Evolutionary conservation across 495 filamentous ascomycete genomes (phyloP).

Genomic region (Glutinoglossum americanum): DNA sequence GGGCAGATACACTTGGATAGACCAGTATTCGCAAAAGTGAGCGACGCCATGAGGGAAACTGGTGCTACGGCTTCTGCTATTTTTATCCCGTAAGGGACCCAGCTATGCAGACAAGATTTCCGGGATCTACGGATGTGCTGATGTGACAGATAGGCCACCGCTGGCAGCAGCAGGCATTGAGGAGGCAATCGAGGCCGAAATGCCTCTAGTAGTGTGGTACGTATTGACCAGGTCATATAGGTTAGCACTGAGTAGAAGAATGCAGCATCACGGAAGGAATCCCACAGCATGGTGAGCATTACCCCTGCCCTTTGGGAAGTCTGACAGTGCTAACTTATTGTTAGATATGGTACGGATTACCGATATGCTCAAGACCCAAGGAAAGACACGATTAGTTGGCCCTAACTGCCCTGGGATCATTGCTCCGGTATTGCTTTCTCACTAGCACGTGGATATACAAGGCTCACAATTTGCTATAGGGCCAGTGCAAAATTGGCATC

Average conservation of each 20-base stretch:
- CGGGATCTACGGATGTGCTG: neutral
- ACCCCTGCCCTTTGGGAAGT: conserved; percentile 13
- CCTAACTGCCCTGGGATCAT: conserved; percentile 99
- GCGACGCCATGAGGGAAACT: conserved; percentile 75
- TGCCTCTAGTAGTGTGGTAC: conserved; percentile 77
- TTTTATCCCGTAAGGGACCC: conserved; percentile 66
- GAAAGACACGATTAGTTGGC: conserved; percentile 86
- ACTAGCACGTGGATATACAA: neutral
- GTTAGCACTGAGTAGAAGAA: neutral
- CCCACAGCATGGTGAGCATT: conserved; percentile 65
- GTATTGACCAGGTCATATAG: conserved; percentile 4
- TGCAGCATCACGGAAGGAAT: conserved; percentile 88
- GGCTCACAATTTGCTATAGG: conserved; percentile 22
- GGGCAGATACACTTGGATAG: conserved; percentile 71
- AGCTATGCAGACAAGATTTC: neutral
- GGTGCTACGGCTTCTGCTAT: conserved; percentile 83
- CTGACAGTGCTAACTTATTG: neutral
- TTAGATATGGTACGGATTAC: conserved; percentile 98
- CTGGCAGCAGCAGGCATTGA: conserved; percentile 88
- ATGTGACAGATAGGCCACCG: conserved; percentile 38
- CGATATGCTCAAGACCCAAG: conserved; percentile 90
- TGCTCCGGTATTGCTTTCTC: conserved; percentile 36
- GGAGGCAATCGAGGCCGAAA: conserved; percentile 82
- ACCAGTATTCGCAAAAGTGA: conserved; percentile 81
- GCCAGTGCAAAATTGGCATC: conserved; percentile 99